Evolutionary conservation across 108 stramenopile genomes (phyloP), one percentile per base, ranked within the genome.

Genomic region (Ochromonas danica): DNA sequence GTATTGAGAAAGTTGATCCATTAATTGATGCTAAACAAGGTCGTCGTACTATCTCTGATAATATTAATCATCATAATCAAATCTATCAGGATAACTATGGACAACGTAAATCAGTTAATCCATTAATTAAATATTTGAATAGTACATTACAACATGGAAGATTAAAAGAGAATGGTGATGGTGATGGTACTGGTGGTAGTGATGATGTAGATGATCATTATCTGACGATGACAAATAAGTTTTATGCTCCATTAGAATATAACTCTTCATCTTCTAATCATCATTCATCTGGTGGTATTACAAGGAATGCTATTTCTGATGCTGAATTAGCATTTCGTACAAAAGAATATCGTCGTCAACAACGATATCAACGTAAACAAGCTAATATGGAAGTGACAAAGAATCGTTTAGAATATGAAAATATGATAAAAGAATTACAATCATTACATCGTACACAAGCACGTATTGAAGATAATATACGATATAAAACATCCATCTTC

Each of bases 331-430:
- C 3, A 67, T 28, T 36, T 10, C 3, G 33, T 10, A 67, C 3
- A 67, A 28, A 25, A 67, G 63, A 67, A 67, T 36, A 67, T 67
- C 17, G 63, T 14, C 17, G 63, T 3, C 63, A 67, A 67, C 33
- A 67, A 67, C 17, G 63, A 67, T 31, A 33, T 31, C 14, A 28
- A 28, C 17, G 63, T 10, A 67, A 31, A 33, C 30, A 67, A 36
- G 63, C 63, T 3, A 67, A 67, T 67, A 67, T 33, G 31, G 31
- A 67, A 6, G 63, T 67, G 17, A 67, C 63, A 28, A 67, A 67
- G 63, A 33, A 31, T 25, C 63, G 63, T 6, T 36, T 67, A 36
- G 63, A 28, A 28, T 67, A 67, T 36, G 63, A 67, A 31, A 33
- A 6, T 10, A 14, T 67, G 31, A 33, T 14, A 35, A 36, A 28